These are phyloP conservation scores for Brassica incana DNA, from an alignment of 345 rosid genomes.

Conservation along the genomic window DNA sequence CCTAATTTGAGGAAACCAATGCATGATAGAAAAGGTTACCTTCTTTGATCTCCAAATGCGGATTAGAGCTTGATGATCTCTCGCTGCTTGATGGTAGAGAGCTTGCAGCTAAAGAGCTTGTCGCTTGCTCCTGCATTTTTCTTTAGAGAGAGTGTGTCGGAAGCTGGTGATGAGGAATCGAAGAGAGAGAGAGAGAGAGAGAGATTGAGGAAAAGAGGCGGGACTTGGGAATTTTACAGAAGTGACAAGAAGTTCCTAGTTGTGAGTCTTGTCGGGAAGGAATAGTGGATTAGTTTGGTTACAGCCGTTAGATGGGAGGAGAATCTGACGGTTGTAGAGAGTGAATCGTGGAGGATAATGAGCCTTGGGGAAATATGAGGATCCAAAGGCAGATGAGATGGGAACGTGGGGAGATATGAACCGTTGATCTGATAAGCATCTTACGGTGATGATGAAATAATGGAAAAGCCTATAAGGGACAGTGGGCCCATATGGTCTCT, in stretches of 20 bases:
- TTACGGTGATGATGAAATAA: conserved; percentile 33
- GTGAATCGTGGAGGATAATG: conserved; percentile 49
- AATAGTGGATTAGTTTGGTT: conserved; percentile 3
- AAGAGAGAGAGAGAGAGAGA: conserved; percentile 9
- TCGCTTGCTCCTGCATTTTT: conserved; percentile 83
- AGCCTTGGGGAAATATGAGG: conserved; percentile 44
- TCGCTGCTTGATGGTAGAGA: conserved; percentile 94
- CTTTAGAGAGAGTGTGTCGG: conserved; percentile 7
- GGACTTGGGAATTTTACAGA: conserved; percentile 48
- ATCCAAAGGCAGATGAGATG: conserved; percentile 45
- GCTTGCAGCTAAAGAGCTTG: no score
- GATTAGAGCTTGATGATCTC: conserved; percentile 95
- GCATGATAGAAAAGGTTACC: conserved; percentile 39
- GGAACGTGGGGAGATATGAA: conserved; percentile 40
- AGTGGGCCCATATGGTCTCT: conserved; percentile 27
- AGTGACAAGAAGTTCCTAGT: conserved; percentile 29
- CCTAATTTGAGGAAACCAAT: conserved; percentile 32
- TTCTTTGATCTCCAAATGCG: conserved; percentile 81
- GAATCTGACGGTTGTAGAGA: conserved; percentile 36
- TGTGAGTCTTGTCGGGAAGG: conserved; percentile 24
- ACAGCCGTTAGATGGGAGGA: conserved; percentile 39
- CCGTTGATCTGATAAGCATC: conserved; percentile 40
- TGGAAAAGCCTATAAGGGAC: neutral
- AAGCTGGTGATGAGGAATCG: neutral
- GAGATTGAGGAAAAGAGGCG: conserved; percentile 44